Conservation (phyloP, 2,329 filamentous ascomycete genomes). For the Colletotrichum melonis region DNA sequence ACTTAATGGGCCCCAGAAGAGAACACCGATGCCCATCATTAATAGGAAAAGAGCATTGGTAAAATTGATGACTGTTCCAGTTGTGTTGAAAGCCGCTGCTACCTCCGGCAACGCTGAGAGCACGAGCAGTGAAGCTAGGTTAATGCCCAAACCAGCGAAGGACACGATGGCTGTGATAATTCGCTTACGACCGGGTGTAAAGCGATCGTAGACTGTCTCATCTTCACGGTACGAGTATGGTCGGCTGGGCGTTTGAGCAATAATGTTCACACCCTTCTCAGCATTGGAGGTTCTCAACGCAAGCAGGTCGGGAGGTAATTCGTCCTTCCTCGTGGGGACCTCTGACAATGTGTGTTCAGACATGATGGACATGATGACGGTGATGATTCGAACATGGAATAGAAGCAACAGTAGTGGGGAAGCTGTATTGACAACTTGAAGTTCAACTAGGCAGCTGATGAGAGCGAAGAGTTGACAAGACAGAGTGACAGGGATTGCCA, state of each 20-base stretch:
- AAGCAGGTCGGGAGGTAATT: conserved; percentile 13
- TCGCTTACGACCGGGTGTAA: conserved; percentile 38
- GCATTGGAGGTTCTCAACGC: conserved; percentile 29
- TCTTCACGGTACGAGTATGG: conserved; percentile 32
- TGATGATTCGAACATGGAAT: conserved; percentile 5
- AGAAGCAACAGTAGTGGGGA: neutral
- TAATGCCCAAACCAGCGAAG: conserved; percentile 27
- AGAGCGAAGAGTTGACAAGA: neutral
- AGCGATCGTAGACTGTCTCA: conserved; percentile 38
- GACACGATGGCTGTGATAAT: conserved; percentile 40
- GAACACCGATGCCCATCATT: conserved; percentile 75
- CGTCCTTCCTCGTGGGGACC: conserved; percentile 24
- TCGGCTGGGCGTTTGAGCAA: conserved; percentile 27
- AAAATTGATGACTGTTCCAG: conserved; percentile 74
- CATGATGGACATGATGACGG: conserved; percentile 2
- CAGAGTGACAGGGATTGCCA: conserved; percentile 5
- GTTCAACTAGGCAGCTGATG: conserved; percentile 12
- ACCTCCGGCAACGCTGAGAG: conserved; percentile 81
- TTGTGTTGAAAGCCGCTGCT: conserved; percentile 71
- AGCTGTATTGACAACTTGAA: conserved; percentile 13
- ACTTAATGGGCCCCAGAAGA: conserved; percentile 75
- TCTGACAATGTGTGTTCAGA: conserved; percentile 25
- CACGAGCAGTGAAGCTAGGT: conserved; percentile 47
- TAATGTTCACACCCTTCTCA: conserved; percentile 33
- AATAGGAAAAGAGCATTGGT: conserved; percentile 77